Conservation (phyloP, 306 rosid genomes). For the Cicer pinnatifidum region DNA sequence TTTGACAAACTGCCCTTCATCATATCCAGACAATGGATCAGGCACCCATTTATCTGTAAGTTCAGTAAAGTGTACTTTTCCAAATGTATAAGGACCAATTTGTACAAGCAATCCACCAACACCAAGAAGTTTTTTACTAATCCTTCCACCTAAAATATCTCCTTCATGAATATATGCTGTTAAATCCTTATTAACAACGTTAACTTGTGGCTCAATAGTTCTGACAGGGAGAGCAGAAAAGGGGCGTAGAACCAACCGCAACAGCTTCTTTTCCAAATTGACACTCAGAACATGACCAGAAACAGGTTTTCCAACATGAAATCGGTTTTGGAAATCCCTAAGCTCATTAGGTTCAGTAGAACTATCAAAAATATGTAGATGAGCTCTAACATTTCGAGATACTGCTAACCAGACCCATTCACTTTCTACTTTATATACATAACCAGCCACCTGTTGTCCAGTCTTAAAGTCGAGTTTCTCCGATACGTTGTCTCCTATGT, state of each 20-base stretch:
- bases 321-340: slow-evolving; percentile 63
- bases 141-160: slow-evolving; percentile 71
- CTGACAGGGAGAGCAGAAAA: slow-evolving; percentile 43
- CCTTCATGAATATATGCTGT: slow-evolving; percentile 65
- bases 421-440: slow-evolving; percentile 73
- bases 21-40: slow-evolving; percentile 79
- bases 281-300: slow-evolving; percentile 64
- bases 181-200: slow-evolving; percentile 45
- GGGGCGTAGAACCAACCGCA: slow-evolving; percentile 62
- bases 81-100: slow-evolving; percentile 73
- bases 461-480: slow-evolving; percentile 55
- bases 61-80: slow-evolving; percentile 83
- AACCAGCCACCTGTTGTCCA: slow-evolving; percentile 74
- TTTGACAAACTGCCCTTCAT: slow-evolving; percentile 83
- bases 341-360: slow-evolving; percentile 79
- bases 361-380: slow-evolving; percentile 78
- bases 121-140: slow-evolving; percentile 77
- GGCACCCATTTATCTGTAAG: slow-evolving; percentile 68
- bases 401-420: slow-evolving; percentile 87
- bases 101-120: slow-evolving; percentile 84
- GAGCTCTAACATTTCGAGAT: slow-evolving; percentile 72
- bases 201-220: slow-evolving; percentile 43
- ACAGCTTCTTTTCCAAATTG: slow-evolving; percentile 64
- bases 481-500: slow-evolving; percentile 45
- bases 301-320: slow-evolving; percentile 66